Evolutionary conservation across 352 stramenopile genomes (phyloP).

Genomic region (Pythium monospermum): DNA sequence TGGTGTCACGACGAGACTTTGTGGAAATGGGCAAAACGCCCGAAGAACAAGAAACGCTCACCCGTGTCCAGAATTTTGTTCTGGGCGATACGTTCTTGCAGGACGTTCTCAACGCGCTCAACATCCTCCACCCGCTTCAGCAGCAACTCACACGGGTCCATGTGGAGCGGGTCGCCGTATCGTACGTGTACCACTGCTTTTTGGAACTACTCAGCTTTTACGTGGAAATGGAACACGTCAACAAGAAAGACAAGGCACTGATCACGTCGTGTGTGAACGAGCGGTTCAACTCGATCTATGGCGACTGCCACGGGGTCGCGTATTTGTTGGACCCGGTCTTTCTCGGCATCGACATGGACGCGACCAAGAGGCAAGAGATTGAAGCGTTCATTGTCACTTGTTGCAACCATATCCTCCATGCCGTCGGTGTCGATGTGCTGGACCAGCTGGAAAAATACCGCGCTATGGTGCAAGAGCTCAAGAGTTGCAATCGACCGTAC

Average conservation of each 20-base stretch:
- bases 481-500: conserved; percentile 46
- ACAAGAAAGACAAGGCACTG: conserved; percentile 71
- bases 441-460: conserved; percentile 47
- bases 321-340: conserved; percentile 57
- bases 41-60: conserved; percentile 39
- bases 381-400: conserved; percentile 45
- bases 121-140: conserved; percentile 50
- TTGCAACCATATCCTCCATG: conserved; percentile 28
- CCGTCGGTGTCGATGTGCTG: conserved; percentile 35
- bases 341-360: conserved; percentile 43
- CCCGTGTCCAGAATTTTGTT: conserved; percentile 61
- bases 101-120: conserved; percentile 51
- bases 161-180: conserved; percentile 33
- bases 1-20: conserved; percentile 60
- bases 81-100: conserved; percentile 55
- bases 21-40: conserved; percentile 28
- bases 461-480: conserved; percentile 40
- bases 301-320: conserved; percentile 50
- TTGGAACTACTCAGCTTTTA: conserved; percentile 42
- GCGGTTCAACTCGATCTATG: conserved; percentile 59
- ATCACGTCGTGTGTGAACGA: conserved; percentile 61
- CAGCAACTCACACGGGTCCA: conserved; percentile 46
- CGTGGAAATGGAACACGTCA: conserved; percentile 52
- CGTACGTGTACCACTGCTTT: conserved; percentile 50
- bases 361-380: conserved; percentile 34